Percentiles rank a stretch among this genome's conserved stretches.
phyloP scores from a whole-genome alignment of 1,284 basidiomycete species.

The Lignosus rhinocerotis region DNA sequence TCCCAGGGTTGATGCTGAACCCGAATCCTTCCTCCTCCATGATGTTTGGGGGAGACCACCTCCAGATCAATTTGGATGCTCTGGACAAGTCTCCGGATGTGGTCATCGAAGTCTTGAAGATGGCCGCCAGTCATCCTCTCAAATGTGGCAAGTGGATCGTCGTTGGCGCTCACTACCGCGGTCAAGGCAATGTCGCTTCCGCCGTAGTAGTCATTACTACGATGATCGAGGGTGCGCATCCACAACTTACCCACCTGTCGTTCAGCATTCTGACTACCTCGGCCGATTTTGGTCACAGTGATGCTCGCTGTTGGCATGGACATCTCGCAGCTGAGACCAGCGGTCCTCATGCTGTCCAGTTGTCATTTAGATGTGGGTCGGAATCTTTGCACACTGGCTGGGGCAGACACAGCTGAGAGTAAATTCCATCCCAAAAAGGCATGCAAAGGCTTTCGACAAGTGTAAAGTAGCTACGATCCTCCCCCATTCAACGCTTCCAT shows the following conservation, averaged over 20 bases:
- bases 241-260: not conserved
- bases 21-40: not conserved
- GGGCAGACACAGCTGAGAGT: constrained; percentile 27
- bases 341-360: constrained; percentile 51
- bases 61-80: constrained; percentile 38
- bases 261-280: not conserved
- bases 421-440: constrained; percentile 41
- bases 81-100: constrained; percentile 44
- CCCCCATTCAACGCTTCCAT: not conserved
- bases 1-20: not conserved
- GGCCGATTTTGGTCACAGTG: constrained; percentile 27
- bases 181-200: constrained; percentile 43
- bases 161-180: constrained; percentile 52
- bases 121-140: constrained; percentile 34
- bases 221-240: constrained; percentile 49
- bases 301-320: constrained; percentile 39
- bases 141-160: constrained; percentile 57
- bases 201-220: constrained; percentile 45
- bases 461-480: constrained; percentile 41
- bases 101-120: constrained; percentile 47
- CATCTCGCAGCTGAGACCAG: constrained; percentile 45
- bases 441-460: constrained; percentile 48
- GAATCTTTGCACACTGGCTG: constrained; percentile 17
- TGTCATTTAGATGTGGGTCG: constrained; percentile 50
- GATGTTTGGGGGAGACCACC: not conserved